Evolutionary conservation across 495 filamentous ascomycete species (phyloP).

Genomic region (Usnea hakonensis): DNA sequence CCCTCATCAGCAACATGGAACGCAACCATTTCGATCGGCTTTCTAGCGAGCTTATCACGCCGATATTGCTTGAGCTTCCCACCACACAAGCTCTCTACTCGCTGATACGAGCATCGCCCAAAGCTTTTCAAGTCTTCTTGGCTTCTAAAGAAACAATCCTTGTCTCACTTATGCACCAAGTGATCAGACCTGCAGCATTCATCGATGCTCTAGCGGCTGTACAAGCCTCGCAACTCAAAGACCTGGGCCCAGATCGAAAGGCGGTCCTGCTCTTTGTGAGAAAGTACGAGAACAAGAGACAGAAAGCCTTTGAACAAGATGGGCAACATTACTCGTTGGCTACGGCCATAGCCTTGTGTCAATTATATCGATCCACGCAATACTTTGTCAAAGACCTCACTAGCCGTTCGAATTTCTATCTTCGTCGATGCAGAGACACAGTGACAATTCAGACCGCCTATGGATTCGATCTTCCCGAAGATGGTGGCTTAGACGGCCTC

Average conservation of each 20-base stretch:
- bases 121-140: neutral
- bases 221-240: neutral
- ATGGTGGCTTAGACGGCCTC: no score
- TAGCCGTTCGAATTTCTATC: neutral
- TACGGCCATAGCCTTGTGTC: neutral
- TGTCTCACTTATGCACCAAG: neutral
- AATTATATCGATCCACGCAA: neutral
- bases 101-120: neutral
- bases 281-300: neutral
- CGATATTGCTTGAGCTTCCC: neutral
- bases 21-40: neutral
- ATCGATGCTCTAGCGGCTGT: neutral
- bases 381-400: neutral
- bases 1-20: neutral
- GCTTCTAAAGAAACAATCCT: neutral
- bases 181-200: neutral
- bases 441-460: no score
- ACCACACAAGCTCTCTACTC: neutral
- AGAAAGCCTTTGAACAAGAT: neutral
- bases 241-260: neutral
- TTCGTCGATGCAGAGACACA: neutral
- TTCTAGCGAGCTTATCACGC: neutral
- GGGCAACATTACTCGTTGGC: neutral
- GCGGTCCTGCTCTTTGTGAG: neutral
- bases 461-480: no score